A percentile compares a stretch with the other conserved stretches of the same genome.
phyloP scores from a whole-genome alignment of 192 early-diverging fungal genomes.

The Linnemannia hyalina region DNA sequence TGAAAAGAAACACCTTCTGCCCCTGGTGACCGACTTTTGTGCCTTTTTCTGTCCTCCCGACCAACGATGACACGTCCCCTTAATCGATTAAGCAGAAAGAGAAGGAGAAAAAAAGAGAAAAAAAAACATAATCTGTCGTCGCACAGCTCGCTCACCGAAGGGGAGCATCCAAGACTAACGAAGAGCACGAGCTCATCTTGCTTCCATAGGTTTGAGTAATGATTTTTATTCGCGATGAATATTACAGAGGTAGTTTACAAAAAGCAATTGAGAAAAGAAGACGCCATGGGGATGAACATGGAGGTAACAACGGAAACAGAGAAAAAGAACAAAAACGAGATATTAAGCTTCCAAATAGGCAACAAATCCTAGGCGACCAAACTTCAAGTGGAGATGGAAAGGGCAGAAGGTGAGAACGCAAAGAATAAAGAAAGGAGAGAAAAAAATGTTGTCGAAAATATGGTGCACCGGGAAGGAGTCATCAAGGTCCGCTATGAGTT shows the following conservation, averaged over 20 bases:
- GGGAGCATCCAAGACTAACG: background rate
- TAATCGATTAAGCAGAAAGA: background rate
- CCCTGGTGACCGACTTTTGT: background rate
- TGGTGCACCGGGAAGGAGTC: background rate
- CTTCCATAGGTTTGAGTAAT: background rate
- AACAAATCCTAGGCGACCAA: background rate
- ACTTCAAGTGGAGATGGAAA: background rate
- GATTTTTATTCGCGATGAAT: slow-evolving; percentile 3
- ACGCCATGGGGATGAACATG: background rate
- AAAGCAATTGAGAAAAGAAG: slow-evolving; percentile 2
- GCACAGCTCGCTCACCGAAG: background rate
- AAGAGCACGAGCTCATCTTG: background rate
- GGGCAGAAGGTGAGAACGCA: slow-evolving; percentile 14
- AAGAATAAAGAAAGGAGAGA: slow-evolving; percentile 2
- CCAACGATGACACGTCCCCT: background rate
- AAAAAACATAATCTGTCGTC: too few relatives aligned
- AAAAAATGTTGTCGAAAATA: slow-evolving; percentile 1
- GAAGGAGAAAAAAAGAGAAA: too few relatives aligned
- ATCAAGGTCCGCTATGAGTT: slow-evolving; percentile 3
- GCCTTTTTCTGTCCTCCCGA: background rate
- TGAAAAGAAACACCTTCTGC: slow-evolving; percentile 1
- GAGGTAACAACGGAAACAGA: background rate
- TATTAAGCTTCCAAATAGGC: background rate
- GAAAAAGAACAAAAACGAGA: background rate
- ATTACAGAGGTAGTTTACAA: background rate